Evolutionary conservation across 805 yeast species (phyloP), one percentile per base, ranked within the genome.

Genomic region (Starmerella floris): DNA sequence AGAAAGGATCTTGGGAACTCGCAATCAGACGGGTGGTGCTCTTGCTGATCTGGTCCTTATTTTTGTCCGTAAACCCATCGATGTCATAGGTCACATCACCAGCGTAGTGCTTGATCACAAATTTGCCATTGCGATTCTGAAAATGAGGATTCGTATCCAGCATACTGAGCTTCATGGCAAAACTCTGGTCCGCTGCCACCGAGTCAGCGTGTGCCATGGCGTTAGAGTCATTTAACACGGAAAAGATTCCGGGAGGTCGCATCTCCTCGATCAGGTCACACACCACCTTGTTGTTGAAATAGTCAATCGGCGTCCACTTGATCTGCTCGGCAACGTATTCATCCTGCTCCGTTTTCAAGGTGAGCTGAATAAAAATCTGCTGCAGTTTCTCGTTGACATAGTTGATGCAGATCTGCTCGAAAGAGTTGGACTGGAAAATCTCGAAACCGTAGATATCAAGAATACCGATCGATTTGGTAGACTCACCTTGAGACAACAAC

Each of bases 171-270:
- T 96, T 74, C 67, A 84, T 95, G 16, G 91, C 81, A 62, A 91
- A 91, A 1, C 93, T 83, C 64, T 85, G 95, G 62, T 91, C 99
- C 2, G 97, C 97, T 17, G 97, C 98, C 40, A 67, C 71, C 1
- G 95, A 80, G 58, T 91, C 97, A 3, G 98, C 99, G 60, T 91
- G 98, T 0, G 98, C 98, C 23, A 97, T 91, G 30, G 95, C 96
- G 56, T 85, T 79, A 1, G 97, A 88, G 67, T 91, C 98, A 62
- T 88, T 91, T 64, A 91, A 71, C 2, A 95, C 94, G 2, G 97
- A 93, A 66, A 91, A 87, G 35, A 91, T 71, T 46, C 98, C 98
- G 1, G 96, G 96, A 1, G 98, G 97, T 57, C 95, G 76, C 46
- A 76, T 75, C 23, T 83, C 80, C 64, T 91, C 99, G 57, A 91